A percentile compares a stretch with the other conserved stretches of the same genome.
Conservation (phyloP, 371 early-diverging fungal genomes). For the Cokeromyces recurvatus region DNA sequence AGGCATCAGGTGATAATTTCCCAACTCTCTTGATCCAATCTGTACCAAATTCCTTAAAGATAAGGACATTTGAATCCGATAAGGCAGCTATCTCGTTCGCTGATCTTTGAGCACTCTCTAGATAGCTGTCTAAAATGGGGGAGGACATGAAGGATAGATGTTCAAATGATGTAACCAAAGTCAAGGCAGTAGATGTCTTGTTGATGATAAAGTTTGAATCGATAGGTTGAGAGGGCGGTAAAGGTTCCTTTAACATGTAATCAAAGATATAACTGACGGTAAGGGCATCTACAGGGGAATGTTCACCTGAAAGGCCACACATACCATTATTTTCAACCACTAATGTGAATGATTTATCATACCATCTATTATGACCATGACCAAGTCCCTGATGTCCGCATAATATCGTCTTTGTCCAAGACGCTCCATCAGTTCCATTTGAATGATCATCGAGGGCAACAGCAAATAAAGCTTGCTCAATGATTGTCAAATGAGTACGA, state of each 20-base stretch:
- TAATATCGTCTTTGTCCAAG: conserved; percentile 28
- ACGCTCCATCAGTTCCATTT: conserved; percentile 22
- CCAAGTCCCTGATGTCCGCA: conserved; percentile 28
- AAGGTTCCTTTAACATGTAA: conserved; percentile 46
- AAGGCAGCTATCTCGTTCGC: conserved; percentile 50
- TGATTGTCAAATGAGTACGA: conserved; percentile 42
- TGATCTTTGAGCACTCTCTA: conserved; percentile 52
- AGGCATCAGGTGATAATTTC: conserved; percentile 81
- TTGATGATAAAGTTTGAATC: not conserved
- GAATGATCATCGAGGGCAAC: conserved; percentile 72
- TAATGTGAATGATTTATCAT: conserved; percentile 73
- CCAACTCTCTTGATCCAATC: conserved; percentile 64
- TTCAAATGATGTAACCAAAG: conserved; percentile 8
- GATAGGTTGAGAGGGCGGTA: conserved; percentile 2
- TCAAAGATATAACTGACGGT: conserved; percentile 66
- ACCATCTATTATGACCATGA: conserved; percentile 86
- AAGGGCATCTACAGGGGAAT: conserved; percentile 80
- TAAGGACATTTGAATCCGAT: conserved; percentile 60
- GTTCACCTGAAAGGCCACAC: conserved; percentile 74
- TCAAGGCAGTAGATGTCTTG: not conserved
- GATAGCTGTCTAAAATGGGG: conserved; percentile 32
- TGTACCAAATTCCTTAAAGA: conserved; percentile 48
- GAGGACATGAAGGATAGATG: conserved; percentile 54
- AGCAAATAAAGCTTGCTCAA: conserved; percentile 70
- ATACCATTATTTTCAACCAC: conserved; percentile 68